Conservation (phyloP, 2,329 filamentous ascomycete species). For the Penicillium digitatum region DNA sequence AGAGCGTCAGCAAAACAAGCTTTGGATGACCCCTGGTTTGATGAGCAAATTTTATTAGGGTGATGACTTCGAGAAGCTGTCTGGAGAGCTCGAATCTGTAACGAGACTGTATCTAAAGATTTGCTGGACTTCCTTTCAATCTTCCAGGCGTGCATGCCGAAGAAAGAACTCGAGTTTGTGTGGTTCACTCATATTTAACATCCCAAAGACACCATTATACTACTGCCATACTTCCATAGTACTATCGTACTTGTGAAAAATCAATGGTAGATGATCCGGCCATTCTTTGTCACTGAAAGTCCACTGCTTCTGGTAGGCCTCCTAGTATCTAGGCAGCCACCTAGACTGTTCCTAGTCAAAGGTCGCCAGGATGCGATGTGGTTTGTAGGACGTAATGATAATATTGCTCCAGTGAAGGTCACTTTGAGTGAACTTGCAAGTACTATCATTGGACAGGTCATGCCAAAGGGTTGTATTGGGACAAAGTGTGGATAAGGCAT, state of each 20-base stretch:
- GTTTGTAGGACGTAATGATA: not conserved
- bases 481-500: too few relatives aligned
- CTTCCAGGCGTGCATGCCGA: too few relatives aligned
- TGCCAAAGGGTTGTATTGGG: not conserved
- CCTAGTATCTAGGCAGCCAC: not conserved
- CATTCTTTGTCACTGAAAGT: not conserved
- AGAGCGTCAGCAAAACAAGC: slow-evolving; percentile 26
- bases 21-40: slow-evolving; percentile 26
- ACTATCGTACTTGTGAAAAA: not conserved
- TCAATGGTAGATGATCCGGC: not conserved
- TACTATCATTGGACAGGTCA: not conserved
- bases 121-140: not conserved
- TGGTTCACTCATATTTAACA: not conserved
- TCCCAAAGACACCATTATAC: not conserved
- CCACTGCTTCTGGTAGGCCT: not conserved
- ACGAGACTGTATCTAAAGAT: not conserved
- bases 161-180: not conserved
- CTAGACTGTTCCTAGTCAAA: not conserved
- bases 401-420: not conserved
- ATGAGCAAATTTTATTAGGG: slow-evolving; percentile 5
- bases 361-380: not conserved
- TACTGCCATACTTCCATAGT: not conserved
- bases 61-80: not conserved
- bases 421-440: not conserved
- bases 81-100: not conserved